Evolutionary conservation across 2,329 filamentous ascomycete genomes (phyloP), one percentile per base, ranked within the genome.

Genomic region (Raffaelea arxii): DNA sequence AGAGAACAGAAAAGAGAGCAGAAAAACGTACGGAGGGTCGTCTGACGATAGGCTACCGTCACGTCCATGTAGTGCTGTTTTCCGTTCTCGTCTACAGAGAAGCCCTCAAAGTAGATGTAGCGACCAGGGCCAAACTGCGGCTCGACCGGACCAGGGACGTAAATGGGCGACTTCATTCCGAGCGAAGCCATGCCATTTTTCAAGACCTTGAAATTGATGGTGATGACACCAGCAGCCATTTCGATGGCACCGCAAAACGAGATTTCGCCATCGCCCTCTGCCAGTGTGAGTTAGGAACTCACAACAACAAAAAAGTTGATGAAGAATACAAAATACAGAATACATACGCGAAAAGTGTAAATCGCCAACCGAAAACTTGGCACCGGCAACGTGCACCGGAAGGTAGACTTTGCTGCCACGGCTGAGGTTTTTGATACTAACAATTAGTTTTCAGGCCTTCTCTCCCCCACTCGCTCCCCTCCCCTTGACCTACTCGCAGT

Each of bases 31-130:
- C 75, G 73, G 25, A 94, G 67, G 53, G 76, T 83, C 0, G 86
- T 89, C 69, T 94, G 86, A 11, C 88, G 75, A 59, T 95, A 94
- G 5, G 89, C 88, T 4, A 94, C 79, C 0, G 86, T 88, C 2
- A 88, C 80, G 62, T 95, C 89, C 63, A 94, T 72, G 60, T 86
- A 94, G 60, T 94, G 85, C 66, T 95, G 90, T 65, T 88, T 92
- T 9, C 90, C 90, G 24, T 86, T 66, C 65, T 94, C 79, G 56
- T 95, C 90, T 19, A 95, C 90, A 1, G 79, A 86, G 66, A 96
- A 96, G 0, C 90, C 90, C 60, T 95, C 86, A 56, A 92, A 92
- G 51, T 87, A 90, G 49, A 94, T 77, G 56, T 87, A 84, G 4
- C 88, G 69, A 0, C 86, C 85, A 0, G 89, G 86, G 0, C 86